Evolutionary conservation across 2,329 filamentous ascomycete genomes (phyloP), one percentile per base, ranked within the genome.

Genomic region (Trichoderma cornu-damae): DNA sequence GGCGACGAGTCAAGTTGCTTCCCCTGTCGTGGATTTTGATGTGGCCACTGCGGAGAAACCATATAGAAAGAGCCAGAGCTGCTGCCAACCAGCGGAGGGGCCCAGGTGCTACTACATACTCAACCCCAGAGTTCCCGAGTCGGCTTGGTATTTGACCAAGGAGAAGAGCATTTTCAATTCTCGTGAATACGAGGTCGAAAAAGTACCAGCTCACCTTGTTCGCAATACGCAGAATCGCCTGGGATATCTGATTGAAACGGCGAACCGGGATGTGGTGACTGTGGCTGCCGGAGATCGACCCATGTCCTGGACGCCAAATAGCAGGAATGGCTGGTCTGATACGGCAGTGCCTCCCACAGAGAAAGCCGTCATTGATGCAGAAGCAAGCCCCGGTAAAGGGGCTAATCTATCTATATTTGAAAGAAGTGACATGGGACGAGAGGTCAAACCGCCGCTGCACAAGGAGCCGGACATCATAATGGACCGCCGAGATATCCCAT

Each of bases 61-160:
- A 12, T 11, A 30, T 11, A 55, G 20, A 26, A n/a, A 18, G 42
- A n/a, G 26, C 20, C 52, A 55, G 32, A 37, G 38, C 54, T 11
- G 38, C 54, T 11, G 12, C 11, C 30, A 43, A 7, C 22, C 40
- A 14, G 12, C 18, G 9, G 12, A 28, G 28, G 30, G 28, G 1
- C 26, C 49, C 5, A 59, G 59, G 26, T 51, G 58, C 14, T 44
- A 59, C 4, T 62, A 62, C 37, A 55, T 62, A 14, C 52, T 61
- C 49, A 61, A 51, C 11, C 55, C 61, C 28, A 55, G 20, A 7
- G 42, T 50, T 16, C 48, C 42, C 4, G 16, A 34, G 5, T 42
- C 20, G 6, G 61, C 60, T 11, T 61, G 52, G 55, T 60, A 55
- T 46, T 11, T 62, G 7, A 60, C 53, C 24, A 47, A 47, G 8